phyloP scores from a whole-genome alignment of 2,329 filamentous ascomycete species.

The Diaporthe ilicicola region DNA sequence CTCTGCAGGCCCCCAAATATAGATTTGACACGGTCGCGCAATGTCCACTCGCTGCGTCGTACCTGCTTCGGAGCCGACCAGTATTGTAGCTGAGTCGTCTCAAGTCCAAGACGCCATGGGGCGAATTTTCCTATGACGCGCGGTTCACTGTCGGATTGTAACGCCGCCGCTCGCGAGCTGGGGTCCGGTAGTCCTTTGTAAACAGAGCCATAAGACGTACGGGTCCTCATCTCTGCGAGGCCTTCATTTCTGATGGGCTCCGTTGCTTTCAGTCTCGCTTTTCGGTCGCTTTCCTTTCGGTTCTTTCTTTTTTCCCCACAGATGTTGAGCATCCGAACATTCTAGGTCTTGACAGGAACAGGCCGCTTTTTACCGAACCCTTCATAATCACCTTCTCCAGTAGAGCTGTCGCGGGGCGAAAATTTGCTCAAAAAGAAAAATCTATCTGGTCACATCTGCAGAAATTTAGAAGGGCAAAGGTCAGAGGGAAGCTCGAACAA shows the following conservation, averaged over 20 bases:
- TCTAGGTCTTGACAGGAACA: constrained; percentile 16
- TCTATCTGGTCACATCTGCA: neutral
- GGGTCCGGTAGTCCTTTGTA: neutral
- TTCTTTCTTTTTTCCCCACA: neutral
- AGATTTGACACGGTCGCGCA: neutral
- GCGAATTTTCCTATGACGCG: constrained; percentile 1
- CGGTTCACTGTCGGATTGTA: constrained; percentile 1
- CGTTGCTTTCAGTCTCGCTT: neutral
- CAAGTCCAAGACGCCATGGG: constrained; percentile 13
- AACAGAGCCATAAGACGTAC: neutral
- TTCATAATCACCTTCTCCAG: neutral
- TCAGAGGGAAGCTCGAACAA: neutral
- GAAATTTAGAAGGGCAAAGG: neutral
- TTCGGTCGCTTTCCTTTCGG: neutral
- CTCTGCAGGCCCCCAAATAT: constrained; percentile 18
- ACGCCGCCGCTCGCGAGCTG: constrained; percentile 7
- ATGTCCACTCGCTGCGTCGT: constrained; percentile 3
- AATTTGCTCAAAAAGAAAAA: neutral
- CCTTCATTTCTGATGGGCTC: neutral
- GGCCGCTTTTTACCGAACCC: neutral
- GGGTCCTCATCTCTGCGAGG: neutral
- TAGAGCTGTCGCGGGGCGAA: constrained; percentile 5
- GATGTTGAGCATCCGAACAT: constrained; percentile 15
- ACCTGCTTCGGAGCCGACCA: constrained; percentile 12
- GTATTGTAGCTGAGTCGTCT: constrained; percentile 10